These are phyloP conservation scores for Chloromonas sp. DNA, from an alignment of 163 green algal species.

Conservation along the genomic window DNA sequence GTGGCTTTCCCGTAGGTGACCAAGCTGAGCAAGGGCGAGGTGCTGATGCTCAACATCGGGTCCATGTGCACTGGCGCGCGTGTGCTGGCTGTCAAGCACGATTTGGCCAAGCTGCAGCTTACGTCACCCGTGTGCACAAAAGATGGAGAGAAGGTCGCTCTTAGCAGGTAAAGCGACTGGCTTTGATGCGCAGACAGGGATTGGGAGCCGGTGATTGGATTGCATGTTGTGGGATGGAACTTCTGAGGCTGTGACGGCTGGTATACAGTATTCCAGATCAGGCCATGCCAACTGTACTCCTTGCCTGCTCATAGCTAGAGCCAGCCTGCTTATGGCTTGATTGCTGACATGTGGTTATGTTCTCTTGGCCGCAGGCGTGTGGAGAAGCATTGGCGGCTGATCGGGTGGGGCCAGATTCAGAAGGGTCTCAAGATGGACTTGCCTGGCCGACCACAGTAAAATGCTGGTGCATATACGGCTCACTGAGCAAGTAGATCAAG, in stretches of 20 bases:
- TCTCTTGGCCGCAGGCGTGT: conserved; percentile 59
- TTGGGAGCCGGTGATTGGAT: too few relatives aligned
- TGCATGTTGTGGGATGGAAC: too few relatives aligned
- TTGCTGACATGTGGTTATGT: too few relatives aligned
- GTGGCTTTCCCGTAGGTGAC: conserved; percentile 40
- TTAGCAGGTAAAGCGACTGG: conserved; percentile 1
- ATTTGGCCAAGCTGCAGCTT: conserved; percentile 97
- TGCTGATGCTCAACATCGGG: conserved; percentile 99
- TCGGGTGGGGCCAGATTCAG: conserved; percentile 97
- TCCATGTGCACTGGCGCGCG: conserved; percentile 97
- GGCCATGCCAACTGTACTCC: too few relatives aligned
- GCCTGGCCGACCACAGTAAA: conserved; percentile 11
- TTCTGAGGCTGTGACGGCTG: too few relatives aligned
- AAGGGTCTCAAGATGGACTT: conserved; percentile 70
- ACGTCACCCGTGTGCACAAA: conserved; percentile 98
- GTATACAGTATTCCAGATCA: too few relatives aligned
- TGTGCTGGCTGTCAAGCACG: conserved; percentile 90
- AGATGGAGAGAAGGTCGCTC: conserved; percentile 67
- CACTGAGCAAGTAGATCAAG: too few relatives aligned
- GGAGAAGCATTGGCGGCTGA: conserved; percentile 97
- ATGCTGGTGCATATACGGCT: not conserved
- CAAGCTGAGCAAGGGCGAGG: conserved; percentile 96
- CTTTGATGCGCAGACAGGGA: too few relatives aligned
- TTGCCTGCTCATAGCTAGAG: too few relatives aligned
- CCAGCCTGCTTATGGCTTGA: too few relatives aligned